Percentiles rank a stretch among this genome's conserved stretches.
Conservation (phyloP, 2,329 filamentous ascomycete genomes). For the Alternaria conjuncta region DNA sequence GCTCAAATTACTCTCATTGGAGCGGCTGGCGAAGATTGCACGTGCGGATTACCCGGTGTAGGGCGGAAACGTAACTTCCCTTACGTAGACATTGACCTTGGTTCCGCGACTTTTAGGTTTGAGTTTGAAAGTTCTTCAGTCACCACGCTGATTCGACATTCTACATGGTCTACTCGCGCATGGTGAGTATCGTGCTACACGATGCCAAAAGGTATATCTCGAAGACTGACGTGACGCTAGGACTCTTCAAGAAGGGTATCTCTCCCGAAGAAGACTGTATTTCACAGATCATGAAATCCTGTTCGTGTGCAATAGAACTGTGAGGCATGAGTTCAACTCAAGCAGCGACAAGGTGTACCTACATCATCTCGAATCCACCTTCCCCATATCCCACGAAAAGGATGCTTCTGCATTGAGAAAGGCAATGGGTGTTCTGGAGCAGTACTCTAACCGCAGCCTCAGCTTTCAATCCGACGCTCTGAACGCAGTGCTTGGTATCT, state of each 20-base stretch:
- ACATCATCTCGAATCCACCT: not conserved
- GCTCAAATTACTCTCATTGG: not conserved
- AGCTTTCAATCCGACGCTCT: not conserved
- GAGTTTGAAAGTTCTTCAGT: not conserved
- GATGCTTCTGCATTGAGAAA: not conserved
- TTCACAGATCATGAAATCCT: not conserved
- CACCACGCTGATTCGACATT: rapidly evolving
- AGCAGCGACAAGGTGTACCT: not conserved
- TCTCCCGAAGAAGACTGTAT: not conserved
- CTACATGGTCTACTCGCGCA: not conserved
- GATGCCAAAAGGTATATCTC: not conserved
- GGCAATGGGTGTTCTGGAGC: rapidly evolving
- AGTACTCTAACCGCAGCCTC: not conserved
- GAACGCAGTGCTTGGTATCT: not conserved
- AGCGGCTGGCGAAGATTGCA: not conserved
- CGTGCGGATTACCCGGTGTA: not conserved
- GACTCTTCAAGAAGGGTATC: not conserved
- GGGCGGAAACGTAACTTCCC: not conserved
- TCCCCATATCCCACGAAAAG: rapidly evolving
- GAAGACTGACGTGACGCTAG: not conserved
- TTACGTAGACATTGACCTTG: not conserved
- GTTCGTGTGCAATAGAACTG: not conserved
- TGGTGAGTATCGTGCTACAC: not conserved
- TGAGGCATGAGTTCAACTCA: not conserved
- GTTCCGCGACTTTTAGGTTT: rapidly evolving